Conservation (phyloP, 345 rosid genomes). For the Eucalyptus rudis region DNA sequence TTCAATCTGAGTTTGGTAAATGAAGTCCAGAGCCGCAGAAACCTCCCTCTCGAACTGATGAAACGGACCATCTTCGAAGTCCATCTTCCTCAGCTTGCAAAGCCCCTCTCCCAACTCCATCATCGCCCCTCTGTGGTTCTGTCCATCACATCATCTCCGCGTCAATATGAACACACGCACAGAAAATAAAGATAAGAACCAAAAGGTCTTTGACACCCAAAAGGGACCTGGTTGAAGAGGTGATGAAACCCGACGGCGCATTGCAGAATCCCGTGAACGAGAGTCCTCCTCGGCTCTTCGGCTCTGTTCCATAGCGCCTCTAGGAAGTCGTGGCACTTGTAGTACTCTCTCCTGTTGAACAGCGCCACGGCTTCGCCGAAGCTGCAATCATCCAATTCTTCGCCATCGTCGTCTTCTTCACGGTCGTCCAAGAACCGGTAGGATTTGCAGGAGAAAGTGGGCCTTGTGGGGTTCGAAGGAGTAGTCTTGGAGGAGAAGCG, state of each 20-base stretch:
- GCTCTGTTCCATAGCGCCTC: constrained; percentile 71
- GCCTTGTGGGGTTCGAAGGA: neutral
- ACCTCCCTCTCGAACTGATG: constrained; percentile 59
- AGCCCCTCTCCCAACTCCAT: constrained; percentile 92
- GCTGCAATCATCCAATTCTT: neutral
- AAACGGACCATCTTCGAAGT: constrained; percentile 59
- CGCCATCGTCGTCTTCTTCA: neutral
- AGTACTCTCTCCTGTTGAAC: constrained; percentile 66
- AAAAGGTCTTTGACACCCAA: neutral
- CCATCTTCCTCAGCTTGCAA: constrained; percentile 76
- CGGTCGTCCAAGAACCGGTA: constrained; percentile 7
- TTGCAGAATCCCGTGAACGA: constrained; percentile 73
- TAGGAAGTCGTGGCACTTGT: constrained; percentile 67
- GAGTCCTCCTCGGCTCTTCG: constrained; percentile 62
- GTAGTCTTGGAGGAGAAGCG: neutral
- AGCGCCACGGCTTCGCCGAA: constrained; percentile 52
- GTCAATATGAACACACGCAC: neutral
- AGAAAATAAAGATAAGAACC: neutral
- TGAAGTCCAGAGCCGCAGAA: constrained; percentile 60
- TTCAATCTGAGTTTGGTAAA: constrained; percentile 30
- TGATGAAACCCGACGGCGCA: constrained; percentile 89
- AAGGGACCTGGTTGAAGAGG: constrained; percentile 59
- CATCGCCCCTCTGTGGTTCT: constrained; percentile 96
- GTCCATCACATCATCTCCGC: neutral
- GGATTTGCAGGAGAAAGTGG: neutral